Evolutionary conservation across 1,139 yeast species (phyloP).

Genomic region (Kodamaea alishanica): DNA sequence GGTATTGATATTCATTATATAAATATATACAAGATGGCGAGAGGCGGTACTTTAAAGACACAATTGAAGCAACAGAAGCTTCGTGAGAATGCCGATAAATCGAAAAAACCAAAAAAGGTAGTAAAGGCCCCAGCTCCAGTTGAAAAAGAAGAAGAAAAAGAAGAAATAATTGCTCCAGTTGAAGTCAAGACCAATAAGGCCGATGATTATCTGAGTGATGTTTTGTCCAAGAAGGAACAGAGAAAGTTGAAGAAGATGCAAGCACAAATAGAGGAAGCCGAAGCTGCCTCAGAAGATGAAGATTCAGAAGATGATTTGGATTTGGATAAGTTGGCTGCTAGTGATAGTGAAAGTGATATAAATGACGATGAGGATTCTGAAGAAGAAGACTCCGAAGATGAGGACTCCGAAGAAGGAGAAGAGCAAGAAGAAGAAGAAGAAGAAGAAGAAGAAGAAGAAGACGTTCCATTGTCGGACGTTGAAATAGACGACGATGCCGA

Average conservation of each 20-base stretch:
- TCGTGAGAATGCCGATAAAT: slow-evolving; percentile 22
- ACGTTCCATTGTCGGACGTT: slow-evolving; percentile 72
- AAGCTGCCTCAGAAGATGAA: slow-evolving; percentile 29
- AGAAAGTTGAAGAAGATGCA: slow-evolving; percentile 56
- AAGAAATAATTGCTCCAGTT: slow-evolving; percentile 33
- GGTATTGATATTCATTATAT: no score
- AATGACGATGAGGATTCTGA: slow-evolving; percentile 42
- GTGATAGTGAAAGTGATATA: slow-evolving; percentile 39
- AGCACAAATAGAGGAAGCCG: slow-evolving; percentile 12
- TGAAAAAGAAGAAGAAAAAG: slow-evolving; percentile 5
- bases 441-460: slow-evolving; percentile 52
- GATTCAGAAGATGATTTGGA: slow-evolving; percentile 41
- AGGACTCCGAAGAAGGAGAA: slow-evolving; percentile 43
- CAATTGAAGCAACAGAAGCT: slow-evolving; percentile 34
- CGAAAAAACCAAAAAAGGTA: slow-evolving; percentile 9
- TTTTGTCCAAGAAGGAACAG: slow-evolving; percentile 60
- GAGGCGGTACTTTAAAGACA: slow-evolving; percentile 29
- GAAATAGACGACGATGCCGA: slow-evolving; percentile 86
- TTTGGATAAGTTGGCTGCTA: slow-evolving; percentile 55
- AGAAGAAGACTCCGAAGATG: slow-evolving; percentile 43
- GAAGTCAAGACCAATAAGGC: slow-evolving; percentile 54
- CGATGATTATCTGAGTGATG: slow-evolving; percentile 36
- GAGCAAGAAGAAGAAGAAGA: slow-evolving; percentile 39
- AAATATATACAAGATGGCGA: slow-evolving; percentile 24
- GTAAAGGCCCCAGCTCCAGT: slow-evolving; percentile 4